phyloP scores from a whole-genome alignment of 768 basidiomycete species.

The Hortiboletus campestris region DNA sequence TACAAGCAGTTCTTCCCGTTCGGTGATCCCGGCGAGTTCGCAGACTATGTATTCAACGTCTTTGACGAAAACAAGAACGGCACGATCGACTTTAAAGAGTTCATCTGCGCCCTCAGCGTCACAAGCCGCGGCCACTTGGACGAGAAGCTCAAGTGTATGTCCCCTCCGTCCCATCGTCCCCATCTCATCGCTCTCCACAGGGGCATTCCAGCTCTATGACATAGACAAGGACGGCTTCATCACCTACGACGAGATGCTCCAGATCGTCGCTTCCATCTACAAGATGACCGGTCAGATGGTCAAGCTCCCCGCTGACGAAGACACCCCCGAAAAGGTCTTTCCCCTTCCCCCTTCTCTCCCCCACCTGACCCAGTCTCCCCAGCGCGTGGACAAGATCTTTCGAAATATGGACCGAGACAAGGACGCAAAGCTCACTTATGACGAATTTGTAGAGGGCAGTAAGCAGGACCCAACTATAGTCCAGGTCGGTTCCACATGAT shows the following conservation, averaged over 20 bases:
- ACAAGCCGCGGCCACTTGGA: conserved; percentile 91
- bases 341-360: conserved; percentile 3
- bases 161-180: conserved; percentile 10
- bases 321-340: conserved; percentile 96
- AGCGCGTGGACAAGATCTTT: conserved; percentile 99
- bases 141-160: conserved; percentile 96
- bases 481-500: conserved; percentile 56
- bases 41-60: conserved; percentile 98
- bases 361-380: conserved; percentile 13
- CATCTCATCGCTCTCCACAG: conserved; percentile 42
- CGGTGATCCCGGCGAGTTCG: conserved; percentile 94
- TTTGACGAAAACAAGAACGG: conserved; percentile 95
- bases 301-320: conserved; percentile 95
- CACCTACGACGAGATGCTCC: conserved; percentile 98
- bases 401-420: conserved; percentile 95
- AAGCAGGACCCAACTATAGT: conserved; percentile 99
- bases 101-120: conserved; percentile 95
- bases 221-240: conserved; percentile 98
- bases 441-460: conserved; percentile 97
- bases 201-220: conserved; percentile 99
- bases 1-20: conserved; percentile 99
- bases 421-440: conserved; percentile 89
- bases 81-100: conserved; percentile 99
- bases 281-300: conserved; percentile 99
- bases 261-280: conserved; percentile 97